Conservation (phyloP, 2,329 filamentous ascomycete species). For the Botryotinia convoluta region DNA sequence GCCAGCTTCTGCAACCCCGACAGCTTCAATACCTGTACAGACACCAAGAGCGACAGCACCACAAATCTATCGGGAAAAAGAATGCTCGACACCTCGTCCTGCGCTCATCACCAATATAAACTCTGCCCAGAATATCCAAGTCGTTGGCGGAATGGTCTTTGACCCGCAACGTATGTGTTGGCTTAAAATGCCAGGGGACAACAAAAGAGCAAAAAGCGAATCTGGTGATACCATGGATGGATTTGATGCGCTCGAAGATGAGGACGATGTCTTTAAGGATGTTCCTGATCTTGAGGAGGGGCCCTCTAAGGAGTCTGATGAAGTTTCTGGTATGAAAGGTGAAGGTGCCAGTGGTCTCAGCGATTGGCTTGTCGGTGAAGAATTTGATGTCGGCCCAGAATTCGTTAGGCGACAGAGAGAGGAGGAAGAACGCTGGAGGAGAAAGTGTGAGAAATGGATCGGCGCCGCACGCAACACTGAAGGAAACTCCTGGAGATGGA, state of each 20-base stretch:
- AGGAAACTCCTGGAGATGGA: conserved; percentile 73
- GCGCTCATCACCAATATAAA: conserved; percentile 92
- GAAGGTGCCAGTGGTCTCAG: conserved; percentile 49
- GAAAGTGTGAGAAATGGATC: conserved; percentile 85
- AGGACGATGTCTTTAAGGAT: conserved; percentile 91
- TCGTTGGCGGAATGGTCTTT: conserved; percentile 98
- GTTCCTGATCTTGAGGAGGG: conserved; percentile 85
- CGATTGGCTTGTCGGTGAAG: conserved; percentile 86
- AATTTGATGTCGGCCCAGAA: conserved; percentile 95
- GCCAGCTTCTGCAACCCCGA: conserved; percentile 54
- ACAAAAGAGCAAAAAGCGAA: conserved; percentile 47
- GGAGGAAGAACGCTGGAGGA: conserved; percentile 88
- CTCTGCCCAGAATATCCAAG: conserved; percentile 79
- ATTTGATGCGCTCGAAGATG: conserved; percentile 73
- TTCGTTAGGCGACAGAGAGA: conserved; percentile 86
- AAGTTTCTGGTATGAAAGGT: conserved; percentile 52
- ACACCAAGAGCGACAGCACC: conserved; percentile 50
- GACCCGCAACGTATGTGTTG: conserved; percentile 97
- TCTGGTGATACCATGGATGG: conserved; percentile 58
- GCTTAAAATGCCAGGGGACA: conserved; percentile 67
- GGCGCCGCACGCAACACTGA: conserved; percentile 50
- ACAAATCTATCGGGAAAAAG: conserved; percentile 52
- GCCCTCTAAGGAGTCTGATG: conserved; percentile 39
- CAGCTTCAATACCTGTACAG: conserved; percentile 45
- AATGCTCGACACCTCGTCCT: conserved; percentile 59